Percentiles rank a stretch among this genome's conserved stretches.
Conservation (phyloP, 2,329 filamentous ascomycete genomes). For the Phyllosticta ampelicida region DNA sequence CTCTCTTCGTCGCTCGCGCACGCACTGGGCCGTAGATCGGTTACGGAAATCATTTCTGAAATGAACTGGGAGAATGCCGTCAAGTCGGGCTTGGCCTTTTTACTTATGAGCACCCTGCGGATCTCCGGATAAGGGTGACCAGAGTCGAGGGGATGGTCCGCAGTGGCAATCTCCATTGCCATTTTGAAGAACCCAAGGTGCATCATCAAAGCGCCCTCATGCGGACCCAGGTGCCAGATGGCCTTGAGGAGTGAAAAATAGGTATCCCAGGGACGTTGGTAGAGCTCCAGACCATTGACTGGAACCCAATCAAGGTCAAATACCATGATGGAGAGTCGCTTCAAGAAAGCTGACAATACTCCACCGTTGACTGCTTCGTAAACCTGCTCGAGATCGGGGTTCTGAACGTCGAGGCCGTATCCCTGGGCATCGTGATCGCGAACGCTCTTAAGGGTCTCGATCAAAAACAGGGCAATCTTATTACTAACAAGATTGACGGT, state of each 20-base stretch:
- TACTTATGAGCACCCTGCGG: conserved; percentile 14
- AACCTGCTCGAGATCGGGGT: conserved; percentile 2
- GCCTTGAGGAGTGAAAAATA: conserved; percentile 3
- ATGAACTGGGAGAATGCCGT: not conserved
- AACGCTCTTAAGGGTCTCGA: conserved; percentile 1
- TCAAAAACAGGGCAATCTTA: not conserved
- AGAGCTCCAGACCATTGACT: not conserved
- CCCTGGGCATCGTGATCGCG: not conserved
- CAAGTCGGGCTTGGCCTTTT: conserved; percentile 14
- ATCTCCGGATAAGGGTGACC: conserved; percentile 11
- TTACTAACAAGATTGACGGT: not conserved
- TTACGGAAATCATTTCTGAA: not conserved
- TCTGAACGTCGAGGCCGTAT: not conserved
- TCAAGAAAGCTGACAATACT: not conserved
- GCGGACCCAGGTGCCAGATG: not conserved
- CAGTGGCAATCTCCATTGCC: conserved; percentile 1
- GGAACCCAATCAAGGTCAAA: not conserved
- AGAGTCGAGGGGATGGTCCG: not conserved
- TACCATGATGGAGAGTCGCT: not conserved
- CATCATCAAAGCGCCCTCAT: conserved; percentile 1
- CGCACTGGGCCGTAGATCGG: conserved; percentile 17
- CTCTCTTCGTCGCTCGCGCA: not conserved
- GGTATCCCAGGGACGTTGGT: conserved; percentile 4
- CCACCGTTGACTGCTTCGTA: not conserved
- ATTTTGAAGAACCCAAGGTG: conserved; percentile 2